Evolutionary conservation across 257 asterid genomes (phyloP).

Genomic region (Ocimum tenuiflorum): DNA sequence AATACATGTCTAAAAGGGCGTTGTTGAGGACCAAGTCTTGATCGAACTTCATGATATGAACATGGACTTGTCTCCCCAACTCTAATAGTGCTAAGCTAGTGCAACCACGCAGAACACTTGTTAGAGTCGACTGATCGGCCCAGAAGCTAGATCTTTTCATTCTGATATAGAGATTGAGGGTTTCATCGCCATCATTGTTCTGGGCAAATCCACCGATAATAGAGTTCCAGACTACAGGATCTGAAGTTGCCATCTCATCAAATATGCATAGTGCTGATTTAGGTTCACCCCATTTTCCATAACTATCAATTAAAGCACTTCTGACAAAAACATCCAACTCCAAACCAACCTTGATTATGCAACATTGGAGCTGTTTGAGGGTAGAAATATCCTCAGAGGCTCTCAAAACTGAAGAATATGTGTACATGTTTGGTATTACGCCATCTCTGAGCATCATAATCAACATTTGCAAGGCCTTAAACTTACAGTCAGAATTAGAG

Average conservation of each 20-base stretch:
- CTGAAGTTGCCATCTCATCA: slow-evolving; percentile 64
- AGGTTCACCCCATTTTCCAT: slow-evolving; percentile 60
- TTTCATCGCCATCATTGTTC: slow-evolving; percentile 69
- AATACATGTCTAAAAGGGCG: slow-evolving; percentile 87
- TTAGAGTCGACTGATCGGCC: slow-evolving; percentile 61
- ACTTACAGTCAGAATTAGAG: slow-evolving; percentile 32
- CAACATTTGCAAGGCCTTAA: slow-evolving; percentile 55
- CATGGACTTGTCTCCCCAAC: slow-evolving; percentile 79
- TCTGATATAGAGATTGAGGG: slow-evolving; percentile 61
- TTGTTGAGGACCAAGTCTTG: slow-evolving; percentile 70
- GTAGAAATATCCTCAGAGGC: slow-evolving; percentile 46
- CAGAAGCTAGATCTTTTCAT: slow-evolving; percentile 62
- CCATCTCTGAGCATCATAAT: slow-evolving; percentile 74
- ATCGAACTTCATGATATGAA: slow-evolving; percentile 62
- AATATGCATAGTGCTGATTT: slow-evolving; percentile 41
- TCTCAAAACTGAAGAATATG: slow-evolving; percentile 82
- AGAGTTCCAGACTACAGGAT: slow-evolving; percentile 81
- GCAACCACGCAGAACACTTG: slow-evolving; percentile 79
- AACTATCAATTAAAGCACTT: slow-evolving; percentile 69
- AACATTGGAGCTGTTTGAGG: slow-evolving; percentile 56
- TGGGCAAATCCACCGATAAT: slow-evolving; percentile 84
- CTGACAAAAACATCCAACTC: slow-evolving; percentile 84
- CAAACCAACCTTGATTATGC: slow-evolving; percentile 69
- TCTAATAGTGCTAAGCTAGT: slow-evolving; percentile 79
- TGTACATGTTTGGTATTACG: slow-evolving; percentile 71